phyloP scores from a whole-genome alignment of 2,329 filamentous ascomycete species.

The Diaporthe caulivora region DNA sequence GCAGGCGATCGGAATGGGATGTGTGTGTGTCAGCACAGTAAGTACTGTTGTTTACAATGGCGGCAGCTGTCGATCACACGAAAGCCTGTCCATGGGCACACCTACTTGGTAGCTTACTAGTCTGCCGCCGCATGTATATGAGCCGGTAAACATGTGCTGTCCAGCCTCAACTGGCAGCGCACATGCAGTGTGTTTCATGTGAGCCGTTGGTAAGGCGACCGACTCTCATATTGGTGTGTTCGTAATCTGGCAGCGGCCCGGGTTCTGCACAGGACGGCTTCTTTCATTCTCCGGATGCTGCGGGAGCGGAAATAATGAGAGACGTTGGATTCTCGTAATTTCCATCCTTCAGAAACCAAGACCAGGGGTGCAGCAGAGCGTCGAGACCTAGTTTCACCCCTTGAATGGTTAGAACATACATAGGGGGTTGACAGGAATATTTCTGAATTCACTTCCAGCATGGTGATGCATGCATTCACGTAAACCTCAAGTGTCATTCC shows the following conservation, averaged over 20 bases:
- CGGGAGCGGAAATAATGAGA: constrained; percentile 30
- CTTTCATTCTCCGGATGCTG: background rate
- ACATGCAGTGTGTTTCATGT: background rate
- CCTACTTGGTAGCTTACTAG: background rate
- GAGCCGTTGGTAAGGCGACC: constrained; percentile 21
- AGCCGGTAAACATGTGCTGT: background rate
- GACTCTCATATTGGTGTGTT: constrained; percentile 17
- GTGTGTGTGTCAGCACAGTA: background rate
- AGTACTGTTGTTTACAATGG: background rate
- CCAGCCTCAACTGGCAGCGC: constrained; percentile 12
- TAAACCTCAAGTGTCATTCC: background rate
- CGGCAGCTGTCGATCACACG: constrained; percentile 3
- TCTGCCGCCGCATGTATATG: background rate
- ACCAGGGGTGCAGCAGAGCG: background rate
- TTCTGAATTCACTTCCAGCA: background rate
- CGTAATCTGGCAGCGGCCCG: constrained; percentile 14
- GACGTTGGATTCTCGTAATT: constrained; percentile 26
- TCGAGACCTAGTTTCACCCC: background rate
- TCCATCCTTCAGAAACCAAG: constrained; percentile 19
- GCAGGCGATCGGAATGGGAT: constrained; percentile 9
- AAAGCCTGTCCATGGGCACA: background rate
- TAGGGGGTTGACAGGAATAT: background rate
- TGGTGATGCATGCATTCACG: background rate
- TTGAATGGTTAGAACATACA: background rate
- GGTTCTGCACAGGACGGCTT: background rate